Base-by-base conservation (phyloP, 2,329 filamentous ascomycete species). In the Fusarium annulatum region DNA sequence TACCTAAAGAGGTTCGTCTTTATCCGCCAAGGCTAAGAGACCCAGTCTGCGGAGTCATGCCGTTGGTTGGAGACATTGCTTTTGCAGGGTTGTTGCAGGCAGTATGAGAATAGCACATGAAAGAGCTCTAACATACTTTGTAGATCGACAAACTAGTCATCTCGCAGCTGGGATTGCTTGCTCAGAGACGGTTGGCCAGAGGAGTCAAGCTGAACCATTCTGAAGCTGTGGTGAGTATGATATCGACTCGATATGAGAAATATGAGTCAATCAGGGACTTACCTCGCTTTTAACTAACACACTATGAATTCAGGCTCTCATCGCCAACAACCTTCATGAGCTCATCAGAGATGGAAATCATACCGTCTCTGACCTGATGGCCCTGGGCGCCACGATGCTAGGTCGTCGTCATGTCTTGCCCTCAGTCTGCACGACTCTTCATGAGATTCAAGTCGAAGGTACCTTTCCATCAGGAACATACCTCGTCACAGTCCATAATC, bases 121-220 rank as follows among this genome's bases (percentile, higher is more conserved):
- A 49, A 59, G 56, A 36, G 45, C 67, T 69, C 67, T 69, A 65
- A 69, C 67, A 55, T 19, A 18, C 41, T 69, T 49, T 45, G 63
- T 63, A 98, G 96, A 88, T 98, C 80, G 96, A 98, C 88, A 98
- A 98, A 90, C 94, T 98, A 84, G 89, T 93, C 81, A 96, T 97
- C 81, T 94, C 95, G 61, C 94, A 98, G 84, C 86, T 97, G 70
- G 96, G 96, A 77, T 88, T 93, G 75, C 88, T 98, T 55, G 96
- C 96, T 61, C 96, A 98, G 86, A 89, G 92, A 73, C 90, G 96
- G 68, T 90, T 98, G 75, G 96, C 96, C 38, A 88, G 96, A 78
- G 96, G 96, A 58, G 91, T 98, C 61, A 93, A 92, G 80, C 86
- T 98, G 77, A 98, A 98, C 80, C 94, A 97, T 85, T 88, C 93